Evolutionary conservation across 139 green algal genomes (phyloP), one percentile per base, ranked within the genome.

Genomic region (Chlorokybus atmophyticus): DNA sequence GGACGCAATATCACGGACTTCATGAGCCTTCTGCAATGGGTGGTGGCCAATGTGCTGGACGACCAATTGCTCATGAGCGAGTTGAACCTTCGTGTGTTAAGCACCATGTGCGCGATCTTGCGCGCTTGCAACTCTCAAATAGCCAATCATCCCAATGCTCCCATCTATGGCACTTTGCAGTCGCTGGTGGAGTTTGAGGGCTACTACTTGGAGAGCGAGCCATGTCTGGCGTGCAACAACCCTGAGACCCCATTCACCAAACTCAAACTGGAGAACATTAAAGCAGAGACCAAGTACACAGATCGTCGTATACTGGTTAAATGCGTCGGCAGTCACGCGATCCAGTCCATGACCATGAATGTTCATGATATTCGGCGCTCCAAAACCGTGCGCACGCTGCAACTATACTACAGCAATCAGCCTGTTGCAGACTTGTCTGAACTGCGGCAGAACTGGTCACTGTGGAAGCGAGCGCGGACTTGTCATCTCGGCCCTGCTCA

Each of bases 201-300:
- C n/a, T 74, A 67, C 42, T 74, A 49, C n/a, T 38, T 77, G 35
- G 71, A 79, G 41, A 42, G 48, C 39, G 67, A 73, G 30, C 64
- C 59, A 30, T 67, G 64, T 10, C 26, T 56, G 5, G 48, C 65
- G n/a, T 73, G 64, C 31, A 57, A 14, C 24, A 32, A 27, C 52
- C 61, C 61, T 2, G 61, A 70, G 35, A 39, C 29, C n/a, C 44
- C 28, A 2, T 79, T 66, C 40, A 44, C 53, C 25, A 3, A 25
- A 4, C 49, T 57, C 26, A 70, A 65, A 28, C 39, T 79, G 42
- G 71, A 74, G 6, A 57, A 23, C 27, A 17, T 74, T 17, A 62
- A 70, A 30, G 35, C 57, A 8, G 73, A 79, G 51, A 62, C 44
- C 42, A 71, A 74, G 49, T 78, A 57, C 55, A 79, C 64, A 0